phyloP scores from a whole-genome alignment of 164 flowering plant species.

The Umbellularia californica region DNA sequence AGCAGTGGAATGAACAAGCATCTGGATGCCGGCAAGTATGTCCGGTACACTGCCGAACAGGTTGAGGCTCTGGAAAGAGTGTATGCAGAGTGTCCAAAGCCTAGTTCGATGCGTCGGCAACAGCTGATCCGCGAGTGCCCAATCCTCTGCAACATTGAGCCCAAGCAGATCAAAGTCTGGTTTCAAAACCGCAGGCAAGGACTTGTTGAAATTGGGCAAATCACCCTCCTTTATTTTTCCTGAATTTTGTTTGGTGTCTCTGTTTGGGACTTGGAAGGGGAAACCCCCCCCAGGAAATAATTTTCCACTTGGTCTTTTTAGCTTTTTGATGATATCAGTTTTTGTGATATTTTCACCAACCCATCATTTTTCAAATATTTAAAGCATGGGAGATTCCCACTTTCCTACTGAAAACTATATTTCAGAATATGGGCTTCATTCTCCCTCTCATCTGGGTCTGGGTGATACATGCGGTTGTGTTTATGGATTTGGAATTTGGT shows the following conservation, averaged over 20 bases:
- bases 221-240: background rate
- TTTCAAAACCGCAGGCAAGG: conserved; percentile 72
- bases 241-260: background rate
- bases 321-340: background rate
- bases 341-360: background rate
- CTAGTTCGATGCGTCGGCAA: conserved; percentile 67
- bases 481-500: background rate
- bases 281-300: background rate
- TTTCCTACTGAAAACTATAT: background rate
- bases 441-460: too few relatives aligned
- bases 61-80: conserved; percentile 76
- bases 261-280: background rate
- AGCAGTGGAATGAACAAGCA: conserved; percentile 38
- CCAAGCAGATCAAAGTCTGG: conserved; percentile 88
- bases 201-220: background rate
- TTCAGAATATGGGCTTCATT: background rate
- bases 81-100: conserved; percentile 73
- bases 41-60: conserved; percentile 69
- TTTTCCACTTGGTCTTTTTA: background rate
- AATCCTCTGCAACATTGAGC: conserved; percentile 64
- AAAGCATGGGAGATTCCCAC: background rate
- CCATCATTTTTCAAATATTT: background rate
- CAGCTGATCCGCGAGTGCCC: conserved; percentile 73
- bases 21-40: conserved; percentile 64
- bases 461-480: background rate